Conservation (phyloP, 257 asterid species). For the Salvia rosmarinus region DNA sequence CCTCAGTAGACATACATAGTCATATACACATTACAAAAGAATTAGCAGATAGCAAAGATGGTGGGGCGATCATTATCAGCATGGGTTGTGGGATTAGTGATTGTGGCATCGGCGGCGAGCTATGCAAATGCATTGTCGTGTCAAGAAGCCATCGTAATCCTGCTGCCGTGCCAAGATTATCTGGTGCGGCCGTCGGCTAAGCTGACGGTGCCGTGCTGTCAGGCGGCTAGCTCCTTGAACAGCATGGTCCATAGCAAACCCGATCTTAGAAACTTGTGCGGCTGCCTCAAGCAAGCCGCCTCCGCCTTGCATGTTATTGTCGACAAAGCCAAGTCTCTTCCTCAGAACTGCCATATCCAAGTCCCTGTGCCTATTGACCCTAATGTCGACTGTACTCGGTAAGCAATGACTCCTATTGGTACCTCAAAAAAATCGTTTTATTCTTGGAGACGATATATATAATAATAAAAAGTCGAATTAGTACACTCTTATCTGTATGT, state of each 20-base stretch:
- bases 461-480: no score
- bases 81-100: background rate
- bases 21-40: no score
- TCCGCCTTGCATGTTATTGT: background rate
- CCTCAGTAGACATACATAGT: no score
- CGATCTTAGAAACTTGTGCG: background rate
- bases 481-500: no score
- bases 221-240: background rate
- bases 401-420: background rate
- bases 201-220: background rate
- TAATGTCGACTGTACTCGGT: background rate
- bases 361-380: background rate
- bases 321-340: background rate
- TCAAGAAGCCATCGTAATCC: background rate
- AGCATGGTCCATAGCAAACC: background rate
- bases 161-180: background rate
- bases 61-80: background rate
- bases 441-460: no score
- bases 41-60: no score
- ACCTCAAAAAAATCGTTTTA: no score
- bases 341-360: background rate
- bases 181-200: background rate
- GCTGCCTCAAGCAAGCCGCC: slow-evolving; percentile 9
- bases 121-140: slow-evolving; percentile 2
- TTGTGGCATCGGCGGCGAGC: background rate